Percentiles rank a stretch among this genome's conserved stretches.
phyloP scores from a whole-genome alignment of 177 flowering plant genomes.

The Tripterygium wilfordii region DNA sequence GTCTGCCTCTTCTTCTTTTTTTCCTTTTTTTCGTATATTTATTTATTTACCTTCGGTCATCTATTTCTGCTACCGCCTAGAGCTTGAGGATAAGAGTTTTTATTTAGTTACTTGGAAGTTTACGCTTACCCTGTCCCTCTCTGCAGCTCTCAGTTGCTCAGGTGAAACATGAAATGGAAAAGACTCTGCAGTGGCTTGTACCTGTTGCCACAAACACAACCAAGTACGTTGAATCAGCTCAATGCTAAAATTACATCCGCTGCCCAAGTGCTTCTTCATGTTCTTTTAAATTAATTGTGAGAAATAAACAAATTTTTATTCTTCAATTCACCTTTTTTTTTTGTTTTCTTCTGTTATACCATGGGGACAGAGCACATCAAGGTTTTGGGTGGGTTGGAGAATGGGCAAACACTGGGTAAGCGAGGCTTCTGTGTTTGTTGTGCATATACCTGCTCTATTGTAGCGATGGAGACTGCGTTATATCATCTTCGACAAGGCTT shows the following conservation, averaged over 20 bases:
- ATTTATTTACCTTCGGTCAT: no score
- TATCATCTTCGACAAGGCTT: no score
- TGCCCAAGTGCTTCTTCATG: no score
- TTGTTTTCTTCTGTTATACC: constrained; percentile 3
- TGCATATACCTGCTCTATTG: not conserved
- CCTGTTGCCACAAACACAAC: constrained; percentile 80
- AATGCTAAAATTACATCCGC: no score
- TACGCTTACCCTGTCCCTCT: not conserved
- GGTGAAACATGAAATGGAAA: constrained; percentile 89
- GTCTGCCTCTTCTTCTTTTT: no score
- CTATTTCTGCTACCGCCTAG: no score
- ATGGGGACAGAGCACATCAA: constrained; percentile 76
- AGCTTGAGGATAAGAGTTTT: not conserved
- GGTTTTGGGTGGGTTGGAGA: constrained; percentile 99
- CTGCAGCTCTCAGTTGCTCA: constrained; percentile 59
- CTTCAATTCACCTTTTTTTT: not conserved
- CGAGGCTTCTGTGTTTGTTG: constrained; percentile 1
- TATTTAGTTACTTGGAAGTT: no score
- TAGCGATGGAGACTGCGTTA: no score
- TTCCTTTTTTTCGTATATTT: not conserved
- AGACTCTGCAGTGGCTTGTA: constrained; percentile 78
- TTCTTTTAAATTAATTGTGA: no score
- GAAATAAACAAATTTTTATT: no score
- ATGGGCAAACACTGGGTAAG: constrained; percentile 88
- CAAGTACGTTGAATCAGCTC: constrained; percentile 41